A percentile compares a stretch with the other conserved stretches of the same genome.
Conservation (phyloP, 805 yeast genomes). For the Kregervanrija delftensis region DNA sequence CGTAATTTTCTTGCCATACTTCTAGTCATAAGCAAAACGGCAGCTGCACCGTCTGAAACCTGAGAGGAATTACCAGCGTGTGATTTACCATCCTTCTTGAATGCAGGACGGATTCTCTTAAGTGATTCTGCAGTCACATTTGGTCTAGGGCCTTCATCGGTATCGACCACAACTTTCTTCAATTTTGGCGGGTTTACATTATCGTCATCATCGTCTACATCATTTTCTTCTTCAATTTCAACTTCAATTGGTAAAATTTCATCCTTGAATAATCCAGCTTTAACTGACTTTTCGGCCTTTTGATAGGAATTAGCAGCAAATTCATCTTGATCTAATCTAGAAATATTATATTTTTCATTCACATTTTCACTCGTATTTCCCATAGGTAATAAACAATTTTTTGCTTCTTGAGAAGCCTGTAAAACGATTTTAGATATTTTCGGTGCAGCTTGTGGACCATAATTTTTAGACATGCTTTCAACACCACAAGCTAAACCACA, state of each 20-base stretch:
- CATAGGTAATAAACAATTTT: slow-evolving; percentile 88
- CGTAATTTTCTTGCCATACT: slow-evolving; percentile 72
- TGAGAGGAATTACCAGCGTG: slow-evolving; percentile 97
- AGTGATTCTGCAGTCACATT: slow-evolving; percentile 78
- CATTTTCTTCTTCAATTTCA: slow-evolving; percentile 49
- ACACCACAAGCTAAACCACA: slow-evolving; percentile 91
- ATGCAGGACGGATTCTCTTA: slow-evolving; percentile 78
- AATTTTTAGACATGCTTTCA: slow-evolving; percentile 88
- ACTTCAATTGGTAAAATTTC: slow-evolving; percentile 82
- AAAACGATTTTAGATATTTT: slow-evolving; percentile 43
- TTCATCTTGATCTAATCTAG: slow-evolving; percentile 72
- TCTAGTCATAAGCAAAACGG: slow-evolving; percentile 77
- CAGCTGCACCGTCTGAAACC: slow-evolving; percentile 94
- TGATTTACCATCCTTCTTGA: slow-evolving; percentile 75
- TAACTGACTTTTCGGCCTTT: slow-evolving; percentile 75
- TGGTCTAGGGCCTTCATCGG: slow-evolving; percentile 76
- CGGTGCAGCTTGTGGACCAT: slow-evolving; percentile 74
- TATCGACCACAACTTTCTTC: slow-evolving; percentile 25
- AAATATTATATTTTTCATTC: slow-evolving; percentile 55
- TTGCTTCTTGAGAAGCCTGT: slow-evolving; percentile 40
- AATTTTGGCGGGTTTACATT: slow-evolving; percentile 9
- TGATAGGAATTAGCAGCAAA: slow-evolving; percentile 84
- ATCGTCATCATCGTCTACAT: slow-evolving; percentile 39
- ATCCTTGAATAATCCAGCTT: slow-evolving; percentile 68
- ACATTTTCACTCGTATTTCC: slow-evolving; percentile 94